Evolutionary conservation across 139 green algal species (phyloP), one percentile per base, ranked within the genome.

Genomic region (Chlorella vulgaris): DNA sequence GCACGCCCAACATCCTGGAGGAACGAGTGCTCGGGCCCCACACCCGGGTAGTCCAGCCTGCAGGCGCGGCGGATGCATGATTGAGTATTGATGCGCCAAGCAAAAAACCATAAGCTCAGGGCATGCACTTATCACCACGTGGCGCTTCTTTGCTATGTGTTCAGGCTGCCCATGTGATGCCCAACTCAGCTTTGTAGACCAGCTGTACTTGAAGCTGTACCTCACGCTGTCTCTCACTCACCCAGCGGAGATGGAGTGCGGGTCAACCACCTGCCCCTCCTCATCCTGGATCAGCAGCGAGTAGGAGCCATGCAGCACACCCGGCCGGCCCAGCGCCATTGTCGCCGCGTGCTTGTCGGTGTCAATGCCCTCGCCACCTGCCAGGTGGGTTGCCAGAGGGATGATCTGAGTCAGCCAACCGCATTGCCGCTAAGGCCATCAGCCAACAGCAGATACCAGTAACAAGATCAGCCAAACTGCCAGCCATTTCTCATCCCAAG

Each of bases 211-310:
- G n/a, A n/a, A n/a, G n/a, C n/a, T n/a, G n/a, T n/a, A n/a, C n/a
- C n/a, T n/a, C n/a, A n/a, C n/a, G n/a, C n/a, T n/a, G n/a, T n/a
- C n/a, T n/a, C n/a, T 21, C 55, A 21, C 85, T 89, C 77, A 97
- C 90, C 96, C 97, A 26, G 97, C 96, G 62, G 88, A 95, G 84
- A 99, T 98, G 74, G 92, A 97, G 93, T 99, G 96, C 8, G 97
- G 97, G 90, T 99, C 96, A 26, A 98, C 95, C 84, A 99, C 92
- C 91, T 99, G 97, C 24, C 97, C 97, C 62, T 98, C 97, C 29
- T 89, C 85, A 82, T 98, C 95, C 84, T 99, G 97, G 80, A 99
- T 93, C 81, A 99, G 89, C 88, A 97, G 97, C 79, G 88, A 96
- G 83, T 96, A 96, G 67, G 90, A 94, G 85, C 97, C 97, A 84